phyloP scores from a whole-genome alignment of 805 yeast genomes.

The Saccharomyces mikatae region DNA sequence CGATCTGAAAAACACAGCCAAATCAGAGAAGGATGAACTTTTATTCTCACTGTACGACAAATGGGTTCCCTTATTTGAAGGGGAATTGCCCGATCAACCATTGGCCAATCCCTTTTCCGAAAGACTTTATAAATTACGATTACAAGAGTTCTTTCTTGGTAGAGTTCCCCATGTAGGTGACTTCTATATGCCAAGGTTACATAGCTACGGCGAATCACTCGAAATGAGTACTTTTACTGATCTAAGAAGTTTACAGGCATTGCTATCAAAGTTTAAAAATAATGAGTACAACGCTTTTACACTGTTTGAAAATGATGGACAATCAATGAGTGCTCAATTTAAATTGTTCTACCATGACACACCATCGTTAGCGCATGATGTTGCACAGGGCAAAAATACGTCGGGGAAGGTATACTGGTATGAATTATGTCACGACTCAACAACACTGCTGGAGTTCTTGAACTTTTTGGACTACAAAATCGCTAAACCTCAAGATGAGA shows the following conservation, averaged over 20 bases:
- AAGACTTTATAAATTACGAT: conserved; percentile 19
- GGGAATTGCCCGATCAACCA: conserved; percentile 18
- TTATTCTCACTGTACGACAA: conserved; percentile 8
- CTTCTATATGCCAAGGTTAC: conserved; percentile 23
- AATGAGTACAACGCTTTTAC: conserved; percentile 8
- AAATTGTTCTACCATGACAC: conserved; percentile 21
- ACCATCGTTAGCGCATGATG: conserved; percentile 14
- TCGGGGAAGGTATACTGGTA: conserved; percentile 17
- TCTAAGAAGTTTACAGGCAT: conserved; percentile 8
- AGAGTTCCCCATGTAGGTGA: conserved; percentile 25
- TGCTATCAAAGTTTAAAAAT: conserved; percentile 10
- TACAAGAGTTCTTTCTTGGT: conserved; percentile 21
- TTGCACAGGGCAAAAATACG: conserved; percentile 3
- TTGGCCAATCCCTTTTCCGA: conserved; percentile 18
- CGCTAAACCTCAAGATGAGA: conserved; percentile 3
- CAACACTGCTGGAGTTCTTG: conserved; percentile 13
- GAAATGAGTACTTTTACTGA: conserved; percentile 14
- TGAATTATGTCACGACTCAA: conserved; percentile 19
- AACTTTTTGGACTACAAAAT: conserved; percentile 13
- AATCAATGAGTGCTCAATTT: conserved; percentile 16
- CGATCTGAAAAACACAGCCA: conserved; percentile 3
- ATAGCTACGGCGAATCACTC: conserved; percentile 12
- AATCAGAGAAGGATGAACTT: conserved; percentile 7
- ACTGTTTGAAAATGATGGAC: conserved; percentile 16
- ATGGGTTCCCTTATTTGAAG: conserved; percentile 18